Percentiles rank a stretch among this genome's conserved stretches.
These are phyloP conservation scores for Melampsora abietis-canadensis DNA, from an alignment of 1,284 basidiomycete species.

Conservation along the genomic window DNA sequence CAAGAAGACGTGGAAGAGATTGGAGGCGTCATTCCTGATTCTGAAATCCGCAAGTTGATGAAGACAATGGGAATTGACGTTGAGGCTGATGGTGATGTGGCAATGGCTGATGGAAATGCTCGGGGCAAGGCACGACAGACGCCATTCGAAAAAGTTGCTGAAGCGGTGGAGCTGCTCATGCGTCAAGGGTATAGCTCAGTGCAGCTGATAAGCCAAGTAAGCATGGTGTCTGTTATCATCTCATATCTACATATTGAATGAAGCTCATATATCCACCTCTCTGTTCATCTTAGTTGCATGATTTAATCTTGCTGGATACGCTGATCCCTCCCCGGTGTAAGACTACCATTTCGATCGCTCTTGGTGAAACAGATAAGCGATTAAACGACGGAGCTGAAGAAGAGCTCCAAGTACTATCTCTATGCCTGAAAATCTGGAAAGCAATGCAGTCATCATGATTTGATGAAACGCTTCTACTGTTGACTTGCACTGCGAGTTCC, in stretches of 20 bases:
- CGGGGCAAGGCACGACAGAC: conserved; percentile 50
- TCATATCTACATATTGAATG: neutral
- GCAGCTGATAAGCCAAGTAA: conserved; percentile 82
- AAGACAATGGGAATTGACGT: conserved; percentile 70
- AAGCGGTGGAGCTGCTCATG: conserved; percentile 70
- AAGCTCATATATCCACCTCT: conserved; percentile 19
- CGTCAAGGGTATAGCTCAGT: conserved; percentile 88
- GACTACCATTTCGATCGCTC: conserved; percentile 72
- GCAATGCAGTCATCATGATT: conserved; percentile 30
- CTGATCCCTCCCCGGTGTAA: conserved; percentile 77
- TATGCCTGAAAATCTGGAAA: conserved; percentile 65
- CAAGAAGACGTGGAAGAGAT: conserved; percentile 80
- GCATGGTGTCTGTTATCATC: conserved; percentile 45
- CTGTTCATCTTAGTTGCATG: conserved; percentile 68
- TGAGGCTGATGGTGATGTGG: conserved; percentile 58
- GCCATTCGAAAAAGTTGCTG: conserved; percentile 69
- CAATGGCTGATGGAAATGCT: conserved; percentile 56
- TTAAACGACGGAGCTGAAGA: conserved; percentile 97
- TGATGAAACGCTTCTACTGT: neutral
- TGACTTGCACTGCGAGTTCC: too few relatives aligned
- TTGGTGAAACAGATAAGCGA: conserved; percentile 94
- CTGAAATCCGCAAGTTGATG: conserved; percentile 69
- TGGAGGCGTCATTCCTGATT: conserved; percentile 84
- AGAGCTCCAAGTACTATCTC: conserved; percentile 87
- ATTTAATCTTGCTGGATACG: conserved; percentile 77